Base-by-base conservation (phyloP, 352 stramenopile genomes). In the Pythium coloratum region DNA sequence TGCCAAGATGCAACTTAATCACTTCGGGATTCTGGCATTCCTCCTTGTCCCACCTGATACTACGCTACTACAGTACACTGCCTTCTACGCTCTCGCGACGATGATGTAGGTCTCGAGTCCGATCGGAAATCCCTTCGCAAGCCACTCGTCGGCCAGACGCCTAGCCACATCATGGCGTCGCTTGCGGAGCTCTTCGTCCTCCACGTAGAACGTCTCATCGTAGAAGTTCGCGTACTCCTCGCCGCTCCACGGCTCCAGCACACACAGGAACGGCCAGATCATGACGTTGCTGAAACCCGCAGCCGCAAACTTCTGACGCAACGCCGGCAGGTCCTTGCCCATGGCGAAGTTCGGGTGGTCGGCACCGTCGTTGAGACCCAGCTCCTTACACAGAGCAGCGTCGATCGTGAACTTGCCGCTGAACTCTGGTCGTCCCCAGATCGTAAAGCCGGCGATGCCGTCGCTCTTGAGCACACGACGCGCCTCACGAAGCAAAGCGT, bases 31-130 rank as follows among this genome's bases (percentile, higher is more conserved):
- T 24, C 20, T 24, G 20, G 20, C 20, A 24, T 24, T 24, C 20
- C 20, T 24, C 20, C 20, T 24, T 24, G 20, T 24, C 20, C 20
- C 20, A 24, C 20, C 20, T 24, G 20, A 24, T 24, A 24, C 20
- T 24, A 24, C 20, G 20, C 20, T 24, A 24, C 20, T 24, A 24
- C 33, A 38, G 9, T 38, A 10, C 16, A 33, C 26, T 16, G 8
- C 30, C 7, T 28, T 32, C n/a, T 55, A 64, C 32, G 46, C 42
- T 18, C 32, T 32, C 32, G 78, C 76, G 4, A 88, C 33, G 32
- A 89, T 76, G 59, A 89, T 71, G 59, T 83, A 86, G 20, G 73
- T 78, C 63, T 89, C 81, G 30, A 87, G 62, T 1, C 78, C 81
- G 50, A 89, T 86, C 12, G 81, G 81, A 16, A 72, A 67, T 14